phyloP scores from a whole-genome alignment of 1,284 basidiomycete species.

The Albatrellus sp. region DNA sequence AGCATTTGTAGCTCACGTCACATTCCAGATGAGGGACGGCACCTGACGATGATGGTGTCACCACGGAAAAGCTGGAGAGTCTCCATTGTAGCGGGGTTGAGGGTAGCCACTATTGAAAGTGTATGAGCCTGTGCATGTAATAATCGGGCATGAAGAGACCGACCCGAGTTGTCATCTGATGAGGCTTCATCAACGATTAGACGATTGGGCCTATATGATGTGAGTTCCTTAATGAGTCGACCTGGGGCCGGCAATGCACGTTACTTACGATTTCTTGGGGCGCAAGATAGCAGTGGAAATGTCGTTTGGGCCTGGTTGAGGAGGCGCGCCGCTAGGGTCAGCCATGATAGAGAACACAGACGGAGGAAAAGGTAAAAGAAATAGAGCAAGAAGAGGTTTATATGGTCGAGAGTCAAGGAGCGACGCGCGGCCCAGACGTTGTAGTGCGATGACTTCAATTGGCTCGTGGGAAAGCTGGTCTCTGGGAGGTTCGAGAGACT shows the following conservation, averaged over 20 bases:
- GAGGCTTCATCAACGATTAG: conserved; percentile 88
- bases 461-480: conserved; percentile 14
- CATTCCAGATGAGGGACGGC: background rate
- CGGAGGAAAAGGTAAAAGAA: conserved; percentile 9
- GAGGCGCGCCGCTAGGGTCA: conserved; percentile 68
- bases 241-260: conserved; percentile 1
- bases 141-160: conserved; percentile 13
- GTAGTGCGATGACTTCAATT: conserved; percentile 27
- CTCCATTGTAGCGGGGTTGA: conserved; percentile 97
- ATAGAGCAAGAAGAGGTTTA: conserved; percentile 4
- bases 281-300: conserved; percentile 89
- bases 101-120: conserved; percentile 61
- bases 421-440: conserved; percentile 34
- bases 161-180: conserved; percentile 87
- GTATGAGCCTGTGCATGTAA: conserved; percentile 2
- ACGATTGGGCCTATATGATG: conserved; percentile 69
- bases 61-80: conserved; percentile 87
- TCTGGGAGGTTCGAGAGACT: conserved; percentile 8
- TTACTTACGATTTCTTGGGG: conserved; percentile 88
- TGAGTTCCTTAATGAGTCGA: conserved; percentile 6
- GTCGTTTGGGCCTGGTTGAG: conserved; percentile 70
- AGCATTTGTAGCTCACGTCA: conserved; percentile 1
- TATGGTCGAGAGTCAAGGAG: conserved; percentile 11
- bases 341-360: conserved; percentile 12
- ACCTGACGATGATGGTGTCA: conserved; percentile 85